Conservation (phyloP, 2,329 filamentous ascomycete species). For the Endoconidiophora polonica region DNA sequence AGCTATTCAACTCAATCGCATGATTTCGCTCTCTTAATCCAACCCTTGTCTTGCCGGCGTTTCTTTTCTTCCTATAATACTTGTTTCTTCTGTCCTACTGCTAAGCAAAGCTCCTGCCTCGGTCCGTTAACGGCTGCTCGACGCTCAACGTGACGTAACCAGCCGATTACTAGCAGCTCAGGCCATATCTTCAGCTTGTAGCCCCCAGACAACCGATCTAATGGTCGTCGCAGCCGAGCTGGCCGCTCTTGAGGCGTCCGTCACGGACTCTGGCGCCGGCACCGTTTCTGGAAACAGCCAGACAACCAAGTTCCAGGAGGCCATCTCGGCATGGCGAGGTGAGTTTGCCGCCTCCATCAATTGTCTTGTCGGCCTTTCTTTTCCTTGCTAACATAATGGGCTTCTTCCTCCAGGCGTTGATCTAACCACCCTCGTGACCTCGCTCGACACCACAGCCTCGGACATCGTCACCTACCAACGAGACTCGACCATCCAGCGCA, state of each 20-base stretch:
- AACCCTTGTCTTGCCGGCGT: no score
- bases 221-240: conserved; percentile 18
- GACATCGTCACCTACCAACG: conserved; percentile 87
- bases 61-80: no score
- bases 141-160: no score
- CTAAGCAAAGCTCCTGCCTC: no score
- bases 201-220: neutral
- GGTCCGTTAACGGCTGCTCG: no score
- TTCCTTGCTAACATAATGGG: conserved; percentile 7
- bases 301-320: conserved; percentile 75
- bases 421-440: conserved; percentile 65
- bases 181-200: no score
- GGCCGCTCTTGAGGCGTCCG: conserved; percentile 18
- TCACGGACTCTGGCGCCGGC: conserved; percentile 16
- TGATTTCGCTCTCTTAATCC: no score
- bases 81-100: no score
- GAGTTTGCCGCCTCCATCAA: conserved; percentile 17
- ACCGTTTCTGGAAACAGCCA: conserved; percentile 39
- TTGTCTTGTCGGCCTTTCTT: neutral
- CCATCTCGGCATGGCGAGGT: conserved; percentile 95
- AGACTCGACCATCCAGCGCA: conserved; percentile 88
- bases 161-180: no score
- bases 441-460: conserved; percentile 81
- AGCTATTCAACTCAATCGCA: no score
- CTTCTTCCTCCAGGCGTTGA: conserved; percentile 51